These are phyloP conservation scores for Prillingera fragicola DNA, from an alignment of 1,284 basidiomycete genomes.

Conservation along the genomic window DNA sequence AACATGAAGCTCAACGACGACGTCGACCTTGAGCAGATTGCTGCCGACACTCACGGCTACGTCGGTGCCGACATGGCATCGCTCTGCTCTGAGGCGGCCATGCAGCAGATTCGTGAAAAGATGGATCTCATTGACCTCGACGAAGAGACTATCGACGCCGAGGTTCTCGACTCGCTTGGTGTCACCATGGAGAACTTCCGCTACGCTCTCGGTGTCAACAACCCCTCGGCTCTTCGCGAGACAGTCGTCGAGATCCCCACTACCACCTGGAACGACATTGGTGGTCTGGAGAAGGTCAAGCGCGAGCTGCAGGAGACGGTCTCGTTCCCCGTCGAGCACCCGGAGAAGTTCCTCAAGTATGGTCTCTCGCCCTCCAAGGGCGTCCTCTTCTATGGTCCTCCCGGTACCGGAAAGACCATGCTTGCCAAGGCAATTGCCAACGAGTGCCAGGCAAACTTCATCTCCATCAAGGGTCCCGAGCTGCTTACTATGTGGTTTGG, in stretches of 20 bases:
- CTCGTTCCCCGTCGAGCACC: conserved; percentile 98
- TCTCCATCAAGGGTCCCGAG: conserved; percentile 73
- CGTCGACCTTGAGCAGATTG: conserved; percentile 97
- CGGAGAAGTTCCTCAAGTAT: conserved; percentile 99
- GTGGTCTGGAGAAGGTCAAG: conserved; percentile 99
- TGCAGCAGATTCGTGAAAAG: conserved; percentile 98
- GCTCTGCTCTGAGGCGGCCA: conserved; percentile 92
- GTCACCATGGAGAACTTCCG: conserved; percentile 99
- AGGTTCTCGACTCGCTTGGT: conserved; percentile 90
- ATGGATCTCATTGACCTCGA: conserved; percentile 92
- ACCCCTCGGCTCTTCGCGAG: conserved; percentile 94
- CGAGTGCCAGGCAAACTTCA: conserved; percentile 90
- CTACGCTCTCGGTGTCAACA: conserved; percentile 86
- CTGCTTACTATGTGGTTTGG: conserved; percentile 99
- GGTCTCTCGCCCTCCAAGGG: conserved; percentile 99
- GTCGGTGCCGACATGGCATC: conserved; percentile 97
- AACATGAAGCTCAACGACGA: conserved; percentile 99
- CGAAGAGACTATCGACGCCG: conserved; percentile 92
- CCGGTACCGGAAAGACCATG: conserved; percentile 92
- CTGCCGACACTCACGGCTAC: conserved; percentile 97
- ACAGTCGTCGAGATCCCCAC: conserved; percentile 95
- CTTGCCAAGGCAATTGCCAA: conserved; percentile 96
- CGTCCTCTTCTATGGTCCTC: conserved; percentile 89
- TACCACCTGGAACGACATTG: conserved; percentile 97
- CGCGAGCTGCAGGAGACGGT: conserved; percentile 98